Evolutionary conservation across 2,329 filamentous ascomycete species (phyloP).

Genomic region (Aspergillus sp.): DNA sequence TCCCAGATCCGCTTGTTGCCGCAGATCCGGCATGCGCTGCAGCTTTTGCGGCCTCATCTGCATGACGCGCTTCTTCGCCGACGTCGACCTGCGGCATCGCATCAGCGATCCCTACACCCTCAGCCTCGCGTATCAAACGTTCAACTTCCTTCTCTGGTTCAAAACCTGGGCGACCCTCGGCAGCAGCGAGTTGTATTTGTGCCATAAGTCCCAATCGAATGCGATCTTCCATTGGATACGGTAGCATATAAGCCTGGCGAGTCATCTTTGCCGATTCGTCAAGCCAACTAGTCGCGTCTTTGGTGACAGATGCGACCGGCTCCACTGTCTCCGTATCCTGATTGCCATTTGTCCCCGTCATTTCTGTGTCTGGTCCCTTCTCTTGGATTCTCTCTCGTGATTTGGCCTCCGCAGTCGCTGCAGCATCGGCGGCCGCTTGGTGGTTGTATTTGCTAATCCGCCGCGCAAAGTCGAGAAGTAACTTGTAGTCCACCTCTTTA

Average conservation of each 20-base stretch:
- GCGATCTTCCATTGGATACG: conserved; percentile 48
- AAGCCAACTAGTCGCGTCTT: conserved; percentile 44
- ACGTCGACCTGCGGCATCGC: conserved; percentile 36
- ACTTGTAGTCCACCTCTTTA: conserved; percentile 46
- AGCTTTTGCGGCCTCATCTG: conserved; percentile 36
- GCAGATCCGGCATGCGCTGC: conserved; percentile 35
- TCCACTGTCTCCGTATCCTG: conserved; percentile 25
- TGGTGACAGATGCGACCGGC: conserved; percentile 42
- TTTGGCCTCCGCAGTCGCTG: conserved; percentile 27
- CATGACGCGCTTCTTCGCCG: conserved; percentile 39
- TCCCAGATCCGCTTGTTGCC: conserved; percentile 18
- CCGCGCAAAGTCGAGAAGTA: conserved; percentile 48
- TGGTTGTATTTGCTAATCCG: conserved; percentile 52
- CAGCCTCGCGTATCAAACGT: conserved; percentile 54
- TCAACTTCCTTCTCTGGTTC: conserved; percentile 56
- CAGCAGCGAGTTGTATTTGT: conserved; percentile 43
- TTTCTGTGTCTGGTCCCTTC: conserved; percentile 31
- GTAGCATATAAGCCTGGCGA: conserved; percentile 44
- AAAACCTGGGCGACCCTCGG: conserved; percentile 57
- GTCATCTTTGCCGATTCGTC: conserved; percentile 45
- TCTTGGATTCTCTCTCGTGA: conserved; percentile 22
- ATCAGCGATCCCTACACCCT: conserved; percentile 54
- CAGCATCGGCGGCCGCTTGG: conserved; percentile 47
- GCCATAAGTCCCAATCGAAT: conserved; percentile 51
- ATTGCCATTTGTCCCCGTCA: conserved; percentile 36